Percentiles rank a stretch among this genome's conserved stretches.
These are phyloP conservation scores for Sclerotinia minor DNA, from an alignment of 2,329 filamentous ascomycete species.

Conservation along the genomic window DNA sequence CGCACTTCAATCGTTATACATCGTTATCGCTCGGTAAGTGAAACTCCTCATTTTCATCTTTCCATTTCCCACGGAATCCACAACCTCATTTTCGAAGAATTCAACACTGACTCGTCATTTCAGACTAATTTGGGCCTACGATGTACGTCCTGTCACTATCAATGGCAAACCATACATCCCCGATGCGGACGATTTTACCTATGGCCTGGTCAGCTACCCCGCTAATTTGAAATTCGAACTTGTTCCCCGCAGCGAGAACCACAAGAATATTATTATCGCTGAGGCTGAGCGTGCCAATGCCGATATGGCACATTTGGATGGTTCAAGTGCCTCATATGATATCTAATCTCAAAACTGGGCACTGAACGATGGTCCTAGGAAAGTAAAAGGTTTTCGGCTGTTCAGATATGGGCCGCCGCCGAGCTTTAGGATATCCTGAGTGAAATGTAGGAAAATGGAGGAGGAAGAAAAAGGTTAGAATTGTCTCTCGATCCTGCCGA, in stretches of 20 bases:
- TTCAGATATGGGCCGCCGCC: not conserved
- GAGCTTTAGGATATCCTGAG: not conserved
- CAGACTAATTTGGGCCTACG: not conserved
- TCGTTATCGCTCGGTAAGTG: slow-evolving; percentile 6
- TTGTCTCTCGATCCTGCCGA: too few species aligned
- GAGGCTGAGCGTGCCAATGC: not conserved
- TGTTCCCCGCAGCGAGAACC: not conserved
- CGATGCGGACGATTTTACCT: not conserved
- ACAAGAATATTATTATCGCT: not conserved
- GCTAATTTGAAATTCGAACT: slow-evolving; percentile 3
- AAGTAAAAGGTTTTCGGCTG: not conserved
- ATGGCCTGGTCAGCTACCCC: not conserved
- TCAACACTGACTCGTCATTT: not conserved
- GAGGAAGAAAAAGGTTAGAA: not conserved
- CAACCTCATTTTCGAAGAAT: not conserved
- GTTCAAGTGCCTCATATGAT: not conserved
- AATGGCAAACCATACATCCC: slow-evolving; percentile 2
- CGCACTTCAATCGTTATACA: slow-evolving; percentile 7
- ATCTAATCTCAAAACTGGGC: not conserved
- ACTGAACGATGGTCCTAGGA: not conserved
- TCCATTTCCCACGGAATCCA: not conserved
- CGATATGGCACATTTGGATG: slow-evolving; percentile 5
- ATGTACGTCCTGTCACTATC: not conserved
- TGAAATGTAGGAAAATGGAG: not conserved
- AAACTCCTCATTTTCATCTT: not conserved